Evolutionary conservation across 2,329 filamentous ascomycete genomes (phyloP), one percentile per base, ranked within the genome.

Genomic region (Emergomyces pasteurianus): DNA sequence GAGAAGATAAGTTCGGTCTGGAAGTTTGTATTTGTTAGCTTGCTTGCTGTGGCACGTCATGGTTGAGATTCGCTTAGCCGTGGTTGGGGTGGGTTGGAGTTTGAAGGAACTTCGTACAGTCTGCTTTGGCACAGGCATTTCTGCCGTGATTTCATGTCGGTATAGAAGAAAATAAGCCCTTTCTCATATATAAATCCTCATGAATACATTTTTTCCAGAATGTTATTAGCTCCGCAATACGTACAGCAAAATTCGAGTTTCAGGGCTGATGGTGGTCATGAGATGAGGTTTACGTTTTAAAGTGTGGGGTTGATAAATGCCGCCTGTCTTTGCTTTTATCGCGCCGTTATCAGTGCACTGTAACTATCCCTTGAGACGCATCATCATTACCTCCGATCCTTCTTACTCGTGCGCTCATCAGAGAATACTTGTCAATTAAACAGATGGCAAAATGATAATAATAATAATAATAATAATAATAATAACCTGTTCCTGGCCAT

Each of bases 1-100:
- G 65, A 43, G 47, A 65, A 64, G 21, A 63, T 65, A 52, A 67
- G 57, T 47, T 65, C 62, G 57, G 62, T 64, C 65, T 67, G 34
- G 9, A 14, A 14, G 31, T 40, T 58, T 34, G 1, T 23, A 28
- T 28, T 18, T n/a, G 40, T 47, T 59, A 59, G 55, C n/a, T 31
- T 38, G 28, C 9, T 12, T 50, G 34, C 21, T 10, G 16, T 46
- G 21, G 8, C 23, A 5, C 9, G 28, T 55, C 10, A 38, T 55
- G 12, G 31, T 46, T 16, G 6, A 28, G n/a, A 40, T 54, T n/a
- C 3, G 34, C 26, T 54, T 12, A 23, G n/a, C 8, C 18, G 16
- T 31, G 10, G 47, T 38, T 26, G n/a, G n/a, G 23, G 5, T 14
- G 14, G n/a, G 8, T 18, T 46, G 21, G 36, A 50, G 31, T 10